Conservation (phyloP, 805 yeast genomes). For the Saccharomycopsis oosterbeekiorum region DNA sequence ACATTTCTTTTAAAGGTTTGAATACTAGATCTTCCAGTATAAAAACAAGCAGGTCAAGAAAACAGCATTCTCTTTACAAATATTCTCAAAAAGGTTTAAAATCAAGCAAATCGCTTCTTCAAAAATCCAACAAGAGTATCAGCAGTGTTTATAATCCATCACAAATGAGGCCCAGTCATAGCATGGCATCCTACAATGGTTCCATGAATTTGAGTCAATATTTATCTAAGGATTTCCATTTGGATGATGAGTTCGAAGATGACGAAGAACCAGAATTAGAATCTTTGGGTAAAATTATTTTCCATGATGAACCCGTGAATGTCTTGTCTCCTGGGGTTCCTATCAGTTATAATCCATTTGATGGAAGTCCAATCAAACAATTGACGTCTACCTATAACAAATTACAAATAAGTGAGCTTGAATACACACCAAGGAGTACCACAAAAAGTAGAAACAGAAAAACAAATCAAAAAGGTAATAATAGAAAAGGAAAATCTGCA, state of each 20-base stretch:
- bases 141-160: conserved; percentile 10
- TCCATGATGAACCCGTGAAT: conserved; percentile 17
- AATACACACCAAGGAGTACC: neutral
- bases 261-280: conserved; percentile 11
- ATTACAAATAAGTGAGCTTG: conserved; percentile 5
- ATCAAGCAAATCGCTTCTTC: conserved; percentile 3
- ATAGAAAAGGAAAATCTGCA: neutral
- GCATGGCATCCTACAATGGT: conserved; percentile 17
- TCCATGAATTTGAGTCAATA: conserved; percentile 14
- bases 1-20: conserved; percentile 11
- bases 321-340: conserved; percentile 19
- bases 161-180: conserved; percentile 12
- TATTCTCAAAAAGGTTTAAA: neutral
- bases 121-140: conserved; percentile 14
- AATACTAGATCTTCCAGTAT: neutral
- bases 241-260: conserved; percentile 11
- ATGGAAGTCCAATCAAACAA: conserved; percentile 4
- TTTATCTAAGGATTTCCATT: conserved; percentile 1
- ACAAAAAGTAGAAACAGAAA: neutral
- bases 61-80: conserved; percentile 4
- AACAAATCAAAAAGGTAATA: neutral
- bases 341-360: conserved; percentile 2
- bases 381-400: conserved; percentile 14
- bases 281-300: conserved; percentile 1
- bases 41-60: neutral